Evolutionary conservation across 2,329 filamentous ascomycete genomes (phyloP).

Genomic region (Aspergillus novofumigatus): DNA sequence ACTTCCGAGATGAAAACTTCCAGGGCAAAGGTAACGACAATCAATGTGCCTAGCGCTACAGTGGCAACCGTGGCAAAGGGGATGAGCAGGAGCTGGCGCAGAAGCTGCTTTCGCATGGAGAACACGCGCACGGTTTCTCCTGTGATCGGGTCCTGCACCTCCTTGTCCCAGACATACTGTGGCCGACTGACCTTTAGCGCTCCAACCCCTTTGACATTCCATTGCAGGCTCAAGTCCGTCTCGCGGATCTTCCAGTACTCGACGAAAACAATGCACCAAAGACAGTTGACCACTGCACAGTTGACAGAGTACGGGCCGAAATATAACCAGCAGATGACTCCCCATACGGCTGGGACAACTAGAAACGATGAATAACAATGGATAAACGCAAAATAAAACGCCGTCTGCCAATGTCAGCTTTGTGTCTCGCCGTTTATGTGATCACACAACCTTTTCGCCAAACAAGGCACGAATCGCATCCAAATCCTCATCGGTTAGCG

Average conservation of each 20-base stretch:
- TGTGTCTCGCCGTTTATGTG: background rate
- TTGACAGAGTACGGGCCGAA: slow-evolving; percentile 77
- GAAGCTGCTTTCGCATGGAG: slow-evolving; percentile 67
- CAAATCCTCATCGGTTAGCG: slow-evolving; percentile 62
- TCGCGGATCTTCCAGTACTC: slow-evolving; percentile 97
- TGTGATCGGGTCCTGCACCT: slow-evolving; percentile 73
- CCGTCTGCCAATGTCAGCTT: slow-evolving; percentile 52
- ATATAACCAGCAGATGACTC: slow-evolving; percentile 73
- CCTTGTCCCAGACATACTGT: slow-evolving; percentile 75
- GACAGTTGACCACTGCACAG: slow-evolving; percentile 70
- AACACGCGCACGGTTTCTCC: slow-evolving; percentile 75
- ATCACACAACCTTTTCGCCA: slow-evolving; percentile 59
- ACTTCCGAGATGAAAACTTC: slow-evolving; percentile 96
- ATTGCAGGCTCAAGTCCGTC: slow-evolving; percentile 76
- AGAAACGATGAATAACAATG: slow-evolving; percentile 87
- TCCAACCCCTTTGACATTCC: slow-evolving; percentile 83
- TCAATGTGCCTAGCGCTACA: slow-evolving; percentile 71
- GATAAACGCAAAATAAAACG: slow-evolving; percentile 93
- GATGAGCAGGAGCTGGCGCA: slow-evolving; percentile 73
- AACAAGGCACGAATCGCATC: slow-evolving; percentile 71
- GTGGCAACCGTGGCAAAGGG: slow-evolving; percentile 77
- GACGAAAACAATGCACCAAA: slow-evolving; percentile 88
- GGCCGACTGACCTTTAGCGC: slow-evolving; percentile 72
- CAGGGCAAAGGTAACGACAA: slow-evolving; percentile 81
- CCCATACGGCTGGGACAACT: slow-evolving; percentile 74